Evolutionary conservation across 1,139 yeast species (phyloP), one percentile per base, ranked within the genome.

Genomic region (Candida tunisiensis): DNA sequence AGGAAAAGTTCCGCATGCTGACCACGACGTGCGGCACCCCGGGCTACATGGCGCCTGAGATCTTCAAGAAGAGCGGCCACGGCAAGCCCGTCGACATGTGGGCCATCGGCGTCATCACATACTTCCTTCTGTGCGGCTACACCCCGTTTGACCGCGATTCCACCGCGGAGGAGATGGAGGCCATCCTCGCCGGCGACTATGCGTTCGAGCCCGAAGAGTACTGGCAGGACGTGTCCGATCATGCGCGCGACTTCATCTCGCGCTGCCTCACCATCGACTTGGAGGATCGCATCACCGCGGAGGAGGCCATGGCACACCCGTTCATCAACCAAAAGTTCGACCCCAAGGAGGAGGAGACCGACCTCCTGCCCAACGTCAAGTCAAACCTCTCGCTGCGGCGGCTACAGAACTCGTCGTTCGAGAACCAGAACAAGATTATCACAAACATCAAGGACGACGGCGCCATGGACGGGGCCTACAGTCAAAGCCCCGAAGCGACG

Each of bases 121-220:
- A 75, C 45, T 74, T 75, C 40, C 62, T 74, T 65, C 59, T 74
- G 8, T 65, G 77, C 37, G 88, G 88, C 1, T 75, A 74, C 42
- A 69, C 77, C 50, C 91, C 91, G 1, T 77, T 77, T 48, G 88
- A 77, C 40, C 67, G 85, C 36, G 88, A 75, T 32, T 65, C 71
- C 5, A 74, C 73, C 26, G 65, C 65, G 1, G 85, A 75, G 41
- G 79, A 82, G 13, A 60, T 63, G 42, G 62, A 67, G 28, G 79
- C 82, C 14, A 74, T 77, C 17, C 34, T 44, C 14, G 53, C 49
- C 5, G 70, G 65, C 6, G 78, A 74, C 34, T 74, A 62, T 39
- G 55, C 59, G 30, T 71, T 70, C 39, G 79, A 65, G 30, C 77
- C 77, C 3, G 57, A 56, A 10, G 70, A 65, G 39, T 67, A 69